Evolutionary conservation across 345 rosid genomes (phyloP).

Genomic region (Heritiera fomes): DNA sequence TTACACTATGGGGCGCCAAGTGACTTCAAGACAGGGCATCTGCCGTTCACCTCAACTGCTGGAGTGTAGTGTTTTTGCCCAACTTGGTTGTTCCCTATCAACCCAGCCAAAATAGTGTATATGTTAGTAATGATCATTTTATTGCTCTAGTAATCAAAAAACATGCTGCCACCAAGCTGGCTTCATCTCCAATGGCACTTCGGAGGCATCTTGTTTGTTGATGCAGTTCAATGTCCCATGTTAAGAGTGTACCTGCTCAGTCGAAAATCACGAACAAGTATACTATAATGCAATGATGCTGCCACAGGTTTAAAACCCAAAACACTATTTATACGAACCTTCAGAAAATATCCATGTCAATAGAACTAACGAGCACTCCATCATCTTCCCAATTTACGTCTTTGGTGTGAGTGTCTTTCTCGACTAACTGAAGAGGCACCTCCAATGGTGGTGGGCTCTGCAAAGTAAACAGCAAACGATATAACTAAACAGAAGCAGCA

Average conservation of each 20-base stretch:
- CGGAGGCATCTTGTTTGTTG: neutral
- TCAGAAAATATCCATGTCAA: constrained; percentile 70
- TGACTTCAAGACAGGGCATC: neutral
- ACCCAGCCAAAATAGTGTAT: neutral
- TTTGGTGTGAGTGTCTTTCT: constrained; percentile 59
- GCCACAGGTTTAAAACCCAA: too few relatives aligned
- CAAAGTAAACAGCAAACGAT: constrained; percentile 15
- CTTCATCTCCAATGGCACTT: neutral
- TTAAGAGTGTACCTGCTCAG: neutral
- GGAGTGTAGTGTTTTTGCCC: neutral
- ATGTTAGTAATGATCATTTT: neutral
- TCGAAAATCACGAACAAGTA: too few relatives aligned
- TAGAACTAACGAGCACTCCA: constrained; percentile 62
- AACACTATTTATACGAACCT: constrained; percentile 18
- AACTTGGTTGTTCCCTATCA: neutral
- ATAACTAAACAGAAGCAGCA: neutral
- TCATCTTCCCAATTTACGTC: constrained; percentile 82
- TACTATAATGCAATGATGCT: too few relatives aligned
- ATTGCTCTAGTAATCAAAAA: neutral
- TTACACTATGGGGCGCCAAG: neutral
- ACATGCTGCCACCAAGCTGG: neutral
- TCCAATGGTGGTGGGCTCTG: constrained; percentile 83
- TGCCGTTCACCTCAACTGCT: neutral
- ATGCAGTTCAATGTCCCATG: neutral
- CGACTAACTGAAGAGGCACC: constrained; percentile 51